A percentile compares a stretch with the other conserved stretches of the same genome.
Conservation (phyloP, 345 rosid genomes). For the Excoecaria agallocha region DNA sequence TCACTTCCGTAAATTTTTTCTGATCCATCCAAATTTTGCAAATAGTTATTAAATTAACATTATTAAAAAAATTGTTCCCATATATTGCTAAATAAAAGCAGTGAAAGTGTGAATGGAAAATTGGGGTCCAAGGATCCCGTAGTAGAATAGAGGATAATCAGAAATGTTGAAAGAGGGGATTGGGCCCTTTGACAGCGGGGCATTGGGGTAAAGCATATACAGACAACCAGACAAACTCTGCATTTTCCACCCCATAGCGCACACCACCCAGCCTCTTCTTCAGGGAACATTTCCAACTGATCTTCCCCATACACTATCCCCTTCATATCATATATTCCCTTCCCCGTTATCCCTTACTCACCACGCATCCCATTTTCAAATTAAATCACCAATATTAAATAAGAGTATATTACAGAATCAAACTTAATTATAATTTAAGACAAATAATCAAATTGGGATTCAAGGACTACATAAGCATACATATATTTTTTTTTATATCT, state of each 20-base stretch:
- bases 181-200: constrained; percentile 24
- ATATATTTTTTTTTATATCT: too few species aligned
- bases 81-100: not conserved
- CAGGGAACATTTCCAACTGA: constrained; percentile 31
- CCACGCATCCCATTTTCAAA: too few species aligned
- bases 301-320: constrained; percentile 3
- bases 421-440: too few species aligned
- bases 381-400: too few species aligned
- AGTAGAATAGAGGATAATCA: not conserved
- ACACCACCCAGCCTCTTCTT: constrained; percentile 2
- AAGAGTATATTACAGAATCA: too few species aligned
- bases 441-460: too few species aligned
- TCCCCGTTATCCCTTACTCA: not conserved
- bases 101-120: not conserved
- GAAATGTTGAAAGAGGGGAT: not conserved
- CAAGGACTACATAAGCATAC: too few species aligned
- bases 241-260: constrained; percentile 16
- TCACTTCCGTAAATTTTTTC: too few species aligned
- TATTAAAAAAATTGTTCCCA: too few species aligned
- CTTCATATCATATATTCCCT: constrained; percentile 23
- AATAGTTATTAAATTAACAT: too few species aligned
- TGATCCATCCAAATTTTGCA: too few species aligned
- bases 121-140: constrained; percentile 5
- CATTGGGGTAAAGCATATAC: constrained; percentile 2
- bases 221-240: constrained; percentile 27